Evolutionary conservation across 495 filamentous ascomycete species (phyloP).

Genomic region (Penicillium ochrochloron): DNA sequence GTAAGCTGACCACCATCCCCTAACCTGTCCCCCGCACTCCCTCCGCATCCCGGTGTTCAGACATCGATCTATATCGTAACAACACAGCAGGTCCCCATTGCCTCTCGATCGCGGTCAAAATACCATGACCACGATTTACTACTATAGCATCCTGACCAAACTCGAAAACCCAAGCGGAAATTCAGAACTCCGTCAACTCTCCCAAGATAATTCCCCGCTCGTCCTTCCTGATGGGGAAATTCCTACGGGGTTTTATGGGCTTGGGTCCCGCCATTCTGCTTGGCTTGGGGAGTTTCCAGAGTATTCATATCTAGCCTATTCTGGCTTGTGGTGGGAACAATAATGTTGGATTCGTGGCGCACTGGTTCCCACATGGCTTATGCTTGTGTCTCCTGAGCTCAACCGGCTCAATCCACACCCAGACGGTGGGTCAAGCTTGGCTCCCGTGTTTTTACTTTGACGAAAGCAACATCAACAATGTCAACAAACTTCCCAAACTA

Average conservation of each 20-base stretch:
- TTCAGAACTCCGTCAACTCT: background rate
- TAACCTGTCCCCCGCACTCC: background rate
- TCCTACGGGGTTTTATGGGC: background rate
- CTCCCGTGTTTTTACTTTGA: background rate
- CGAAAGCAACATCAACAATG: background rate
- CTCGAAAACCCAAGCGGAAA: background rate
- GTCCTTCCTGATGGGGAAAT: slow-evolving; percentile 20
- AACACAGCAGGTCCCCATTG: background rate
- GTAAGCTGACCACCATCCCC: background rate
- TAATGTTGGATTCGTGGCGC: background rate
- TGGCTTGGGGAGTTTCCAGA: background rate
- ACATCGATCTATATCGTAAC: background rate
- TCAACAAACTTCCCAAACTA: background rate
- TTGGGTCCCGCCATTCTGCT: background rate
- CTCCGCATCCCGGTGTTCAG: background rate
- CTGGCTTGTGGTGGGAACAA: background rate
- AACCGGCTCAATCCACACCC: background rate
- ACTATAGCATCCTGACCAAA: background rate
- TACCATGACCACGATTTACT: background rate
- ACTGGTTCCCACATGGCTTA: slow-evolving; percentile 16
- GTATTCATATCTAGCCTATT: background rate
- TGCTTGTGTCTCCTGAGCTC: slow-evolving; percentile 4
- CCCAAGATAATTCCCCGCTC: slow-evolving; percentile 12
- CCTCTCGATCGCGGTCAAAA: background rate
- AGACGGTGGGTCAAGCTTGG: background rate